Conservation (phyloP, 2,329 filamentous ascomycete species). For the Orbilia ellipsospora region DNA sequence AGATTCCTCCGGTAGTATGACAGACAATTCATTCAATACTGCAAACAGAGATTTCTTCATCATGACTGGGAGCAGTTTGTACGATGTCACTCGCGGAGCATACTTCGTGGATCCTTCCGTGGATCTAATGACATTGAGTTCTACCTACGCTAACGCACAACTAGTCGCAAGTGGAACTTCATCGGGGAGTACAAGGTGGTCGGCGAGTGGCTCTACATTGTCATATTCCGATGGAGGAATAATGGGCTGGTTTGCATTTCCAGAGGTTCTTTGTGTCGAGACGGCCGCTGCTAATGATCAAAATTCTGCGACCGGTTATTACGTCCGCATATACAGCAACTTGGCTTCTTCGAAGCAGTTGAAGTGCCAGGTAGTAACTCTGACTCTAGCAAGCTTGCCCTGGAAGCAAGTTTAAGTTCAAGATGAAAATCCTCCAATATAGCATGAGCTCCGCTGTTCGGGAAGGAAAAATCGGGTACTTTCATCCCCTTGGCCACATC, state of each 20-base stretch:
- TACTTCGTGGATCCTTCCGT: slow-evolving; percentile 14
- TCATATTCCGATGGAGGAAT: slow-evolving; percentile 1
- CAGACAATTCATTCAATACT: slow-evolving; percentile 5
- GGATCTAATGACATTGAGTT: background rate
- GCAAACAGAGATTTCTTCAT: slow-evolving; percentile 2
- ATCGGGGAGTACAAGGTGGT: slow-evolving; percentile 10
- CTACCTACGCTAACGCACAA: background rate
- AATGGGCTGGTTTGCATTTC: background rate
- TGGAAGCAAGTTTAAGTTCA: background rate
- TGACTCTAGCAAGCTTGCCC: background rate
- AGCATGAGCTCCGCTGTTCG: background rate
- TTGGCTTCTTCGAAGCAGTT: background rate
- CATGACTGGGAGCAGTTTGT: background rate
- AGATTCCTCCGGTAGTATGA: slow-evolving; percentile 10
- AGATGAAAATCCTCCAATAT: background rate
- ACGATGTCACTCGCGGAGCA: too few relatives aligned
- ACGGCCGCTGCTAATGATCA: background rate
- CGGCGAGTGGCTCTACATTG: slow-evolving; percentile 4
- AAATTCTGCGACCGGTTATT: slow-evolving; percentile 10
- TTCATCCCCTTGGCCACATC: too few relatives aligned
- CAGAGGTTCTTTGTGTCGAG: background rate
- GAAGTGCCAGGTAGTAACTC: background rate
- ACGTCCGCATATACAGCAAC: slow-evolving; percentile 9
- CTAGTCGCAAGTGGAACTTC: slow-evolving; percentile 6
- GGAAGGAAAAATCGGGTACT: background rate